Evolutionary conservation across 2,329 filamentous ascomycete species (phyloP), one percentile per base, ranked within the genome.

Genomic region (Venturia oleaginea): DNA sequence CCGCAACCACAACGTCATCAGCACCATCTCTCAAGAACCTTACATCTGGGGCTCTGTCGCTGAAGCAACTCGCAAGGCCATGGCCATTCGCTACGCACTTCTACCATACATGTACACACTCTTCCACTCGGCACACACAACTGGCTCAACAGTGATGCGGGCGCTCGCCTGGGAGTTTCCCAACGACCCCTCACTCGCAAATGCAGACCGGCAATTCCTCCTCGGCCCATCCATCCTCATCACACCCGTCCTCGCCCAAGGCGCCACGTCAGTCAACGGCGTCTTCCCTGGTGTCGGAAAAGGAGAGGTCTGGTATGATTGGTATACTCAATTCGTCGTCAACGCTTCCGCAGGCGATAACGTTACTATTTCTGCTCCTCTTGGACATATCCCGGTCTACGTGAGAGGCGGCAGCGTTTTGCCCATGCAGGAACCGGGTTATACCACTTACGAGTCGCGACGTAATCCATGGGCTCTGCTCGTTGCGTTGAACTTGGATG

Each of bases 51-150:
- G 77, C 3, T 82, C 81, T 1, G 89, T 91, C 1, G 81, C 82
- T 2, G 81, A 85, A 4, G 87, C 89, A 0, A 80, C 83, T n/a
- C 83, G 82, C 67, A 77, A 74, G 0, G 89, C 87, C 0, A 91
- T 91, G 84, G 74, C 79, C 4, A 87, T 91, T 67, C 84, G 89
- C 30, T 92, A 91, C 72, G 76, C 82, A 19, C 77, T 92, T 0
- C 78, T 92, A 1, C 88, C 88, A 0, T 92, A 92, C 74, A 81
- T 91, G 67, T 92, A 92, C 76, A 91, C 89, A 0, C 80, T 89
- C 1, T 86, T 91, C 77, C 82, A 89, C 69, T 74, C 80, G 13
- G 86, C 88, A 0, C 85, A 89, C 73, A 81, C 80, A 2, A 83
- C 81, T 0, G 89, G 88, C 1, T 83, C 79, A 15, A 90, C 88